Evolutionary conservation across 2,329 filamentous ascomycete species (phyloP).

Genomic region (Anisogramma anomala): DNA sequence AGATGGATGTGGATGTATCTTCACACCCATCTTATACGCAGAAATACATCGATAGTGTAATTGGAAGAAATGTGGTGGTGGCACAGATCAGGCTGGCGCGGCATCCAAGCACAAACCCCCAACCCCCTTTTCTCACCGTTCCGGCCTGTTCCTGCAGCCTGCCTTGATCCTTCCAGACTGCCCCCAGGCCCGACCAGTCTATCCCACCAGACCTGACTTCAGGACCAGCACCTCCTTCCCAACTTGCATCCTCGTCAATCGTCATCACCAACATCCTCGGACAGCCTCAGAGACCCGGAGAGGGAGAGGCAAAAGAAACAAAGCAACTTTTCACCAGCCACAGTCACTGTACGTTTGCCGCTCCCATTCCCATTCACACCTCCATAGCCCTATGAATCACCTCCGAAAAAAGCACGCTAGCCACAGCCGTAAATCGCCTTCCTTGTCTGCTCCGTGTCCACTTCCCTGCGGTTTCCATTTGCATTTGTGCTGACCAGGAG

Average conservation of each 20-base stretch:
- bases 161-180: background rate
- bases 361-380: background rate
- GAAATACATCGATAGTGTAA: too few relatives aligned
- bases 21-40: too few relatives aligned
- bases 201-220: background rate
- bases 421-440: background rate
- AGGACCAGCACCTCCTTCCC: background rate
- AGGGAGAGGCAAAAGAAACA: too few relatives aligned
- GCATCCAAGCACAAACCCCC: too few relatives aligned
- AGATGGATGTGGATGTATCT: too few relatives aligned
- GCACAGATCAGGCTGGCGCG: too few relatives aligned
- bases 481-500: background rate
- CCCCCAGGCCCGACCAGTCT: background rate
- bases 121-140: too few relatives aligned
- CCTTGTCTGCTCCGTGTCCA: background rate
- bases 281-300: too few relatives aligned
- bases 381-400: background rate
- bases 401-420: constrained; percentile 2
- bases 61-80: too few relatives aligned
- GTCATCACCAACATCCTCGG: background rate
- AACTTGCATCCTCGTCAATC: background rate
- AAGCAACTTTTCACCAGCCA: too few relatives aligned
- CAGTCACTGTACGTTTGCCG: too few relatives aligned
- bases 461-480: background rate
- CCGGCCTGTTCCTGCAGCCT: background rate